A percentile compares a stretch with the other conserved stretches of the same genome.
phyloP scores from a whole-genome alignment of 2,329 filamentous ascomycete species.

The Exophiala sp. region DNA sequence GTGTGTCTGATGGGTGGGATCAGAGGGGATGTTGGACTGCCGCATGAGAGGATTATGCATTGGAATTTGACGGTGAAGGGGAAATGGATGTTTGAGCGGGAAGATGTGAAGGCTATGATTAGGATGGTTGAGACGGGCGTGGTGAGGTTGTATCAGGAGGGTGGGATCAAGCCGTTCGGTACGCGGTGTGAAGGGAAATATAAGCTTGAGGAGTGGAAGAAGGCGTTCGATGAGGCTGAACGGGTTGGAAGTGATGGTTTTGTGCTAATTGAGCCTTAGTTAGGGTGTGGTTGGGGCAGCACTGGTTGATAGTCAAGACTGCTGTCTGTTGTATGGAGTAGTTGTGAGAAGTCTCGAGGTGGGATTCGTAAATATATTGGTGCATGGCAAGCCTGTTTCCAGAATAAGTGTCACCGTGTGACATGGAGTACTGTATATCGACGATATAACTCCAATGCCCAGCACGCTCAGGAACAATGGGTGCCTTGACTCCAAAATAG shows the following conservation, averaged over 20 bases:
- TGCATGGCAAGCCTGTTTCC: too few species aligned
- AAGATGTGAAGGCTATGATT: slow-evolving; percentile 24
- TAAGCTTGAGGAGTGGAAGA: slow-evolving; percentile 17
- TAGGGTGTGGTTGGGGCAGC: background rate
- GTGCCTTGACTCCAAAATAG: too few species aligned
- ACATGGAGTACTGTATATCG: too few species aligned
- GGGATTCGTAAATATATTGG: too few species aligned
- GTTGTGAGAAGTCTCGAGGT: too few species aligned
- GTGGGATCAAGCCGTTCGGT: slow-evolving; percentile 1
- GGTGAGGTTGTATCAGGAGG: slow-evolving; percentile 15
- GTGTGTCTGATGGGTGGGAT: slow-evolving; percentile 27
- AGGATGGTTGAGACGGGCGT: slow-evolving; percentile 25
- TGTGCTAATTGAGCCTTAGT: slow-evolving; percentile 8
- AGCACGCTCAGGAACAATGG: too few species aligned
- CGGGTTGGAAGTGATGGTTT: slow-evolving; percentile 6
- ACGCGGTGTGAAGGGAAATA: slow-evolving; percentile 1
- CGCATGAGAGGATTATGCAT: slow-evolving; percentile 21
- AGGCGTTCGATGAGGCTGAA: slow-evolving; percentile 12
- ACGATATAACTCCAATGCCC: too few species aligned
- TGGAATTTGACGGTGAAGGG: slow-evolving; percentile 25
- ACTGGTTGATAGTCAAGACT: too few species aligned
- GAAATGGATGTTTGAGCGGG: slow-evolving; percentile 29
- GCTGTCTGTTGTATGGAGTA: too few species aligned
- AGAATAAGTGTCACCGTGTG: too few species aligned
- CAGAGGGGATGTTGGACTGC: slow-evolving; percentile 20